Conservation (phyloP, 768 basidiomycete species). For the Gautieria morchelliformis region DNA sequence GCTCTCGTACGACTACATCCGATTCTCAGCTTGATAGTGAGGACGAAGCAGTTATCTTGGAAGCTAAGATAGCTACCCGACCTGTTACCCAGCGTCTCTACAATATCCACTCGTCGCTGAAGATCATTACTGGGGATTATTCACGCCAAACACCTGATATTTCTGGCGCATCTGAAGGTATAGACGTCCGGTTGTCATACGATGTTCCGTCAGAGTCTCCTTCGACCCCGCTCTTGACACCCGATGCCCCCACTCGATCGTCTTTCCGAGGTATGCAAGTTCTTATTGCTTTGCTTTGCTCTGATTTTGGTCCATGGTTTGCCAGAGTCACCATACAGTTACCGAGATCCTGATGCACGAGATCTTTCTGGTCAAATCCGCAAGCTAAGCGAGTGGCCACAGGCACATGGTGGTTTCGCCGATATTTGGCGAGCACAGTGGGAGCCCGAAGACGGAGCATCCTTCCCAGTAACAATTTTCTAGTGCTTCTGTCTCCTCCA, state of each 20-base stretch:
- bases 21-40: not conserved
- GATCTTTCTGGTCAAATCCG: conserved; percentile 5
- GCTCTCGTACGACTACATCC: not conserved
- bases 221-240: not conserved
- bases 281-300: not conserved
- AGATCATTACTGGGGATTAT: not conserved
- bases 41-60: not conserved
- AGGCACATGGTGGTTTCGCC: conserved; percentile 5
- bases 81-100: not conserved
- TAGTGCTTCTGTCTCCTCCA: not conserved
- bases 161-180: not conserved
- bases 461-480: not conserved
- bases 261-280: not conserved
- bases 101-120: not conserved
- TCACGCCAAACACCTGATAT: not conserved
- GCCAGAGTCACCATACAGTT: conserved; percentile 2
- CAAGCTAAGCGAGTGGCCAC: not conserved
- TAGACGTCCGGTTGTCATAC: not conserved
- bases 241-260: not conserved
- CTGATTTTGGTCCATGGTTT: not conserved
- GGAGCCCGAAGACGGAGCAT: not conserved
- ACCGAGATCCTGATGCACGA: conserved; percentile 1
- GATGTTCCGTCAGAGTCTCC: not conserved
- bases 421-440: conserved; percentile 7
- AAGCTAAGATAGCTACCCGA: not conserved